A percentile compares a stretch with the other conserved stretches of the same genome.
phyloP scores from a whole-genome alignment of 257 asterid genomes.

The Solanum corneliomulleri region DNA sequence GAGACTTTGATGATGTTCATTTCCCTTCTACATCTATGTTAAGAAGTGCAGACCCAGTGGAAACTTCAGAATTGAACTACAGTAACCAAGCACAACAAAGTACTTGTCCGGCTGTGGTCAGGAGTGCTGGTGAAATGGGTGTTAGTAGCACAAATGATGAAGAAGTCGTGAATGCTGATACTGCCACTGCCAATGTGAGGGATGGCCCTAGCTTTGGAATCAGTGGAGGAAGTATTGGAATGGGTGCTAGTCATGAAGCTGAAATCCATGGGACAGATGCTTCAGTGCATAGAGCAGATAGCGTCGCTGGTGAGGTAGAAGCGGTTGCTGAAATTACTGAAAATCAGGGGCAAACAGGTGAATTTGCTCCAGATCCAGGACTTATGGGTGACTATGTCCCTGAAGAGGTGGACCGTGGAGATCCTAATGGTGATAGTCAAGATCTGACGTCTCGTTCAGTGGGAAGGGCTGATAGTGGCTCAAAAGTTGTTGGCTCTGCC shows the following conservation, averaged over 20 bases:
- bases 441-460: constrained; percentile 75
- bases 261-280: constrained; percentile 86
- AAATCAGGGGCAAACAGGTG: constrained; percentile 82
- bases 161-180: constrained; percentile 84
- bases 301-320: constrained; percentile 81
- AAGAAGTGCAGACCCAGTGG: constrained; percentile 55
- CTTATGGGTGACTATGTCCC: constrained; percentile 96
- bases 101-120: constrained; percentile 62
- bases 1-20: constrained; percentile 62
- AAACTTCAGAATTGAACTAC: constrained; percentile 83
- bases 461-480: constrained; percentile 93
- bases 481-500: constrained; percentile 76
- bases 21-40: constrained; percentile 63
- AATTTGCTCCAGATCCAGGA: constrained; percentile 85
- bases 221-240: constrained; percentile 97
- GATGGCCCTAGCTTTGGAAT: constrained; percentile 85
- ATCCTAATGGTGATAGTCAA: constrained; percentile 90
- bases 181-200: constrained; percentile 70
- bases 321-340: constrained; percentile 84
- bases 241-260: constrained; percentile 99
- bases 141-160: constrained; percentile 95
- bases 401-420: constrained; percentile 81
- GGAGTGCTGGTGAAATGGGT: constrained; percentile 85
- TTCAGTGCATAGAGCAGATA: constrained; percentile 67
- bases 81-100: constrained; percentile 96